Conservation (phyloP, 2,329 filamentous ascomycete species). For the Pleurostoma richardsiae region DNA sequence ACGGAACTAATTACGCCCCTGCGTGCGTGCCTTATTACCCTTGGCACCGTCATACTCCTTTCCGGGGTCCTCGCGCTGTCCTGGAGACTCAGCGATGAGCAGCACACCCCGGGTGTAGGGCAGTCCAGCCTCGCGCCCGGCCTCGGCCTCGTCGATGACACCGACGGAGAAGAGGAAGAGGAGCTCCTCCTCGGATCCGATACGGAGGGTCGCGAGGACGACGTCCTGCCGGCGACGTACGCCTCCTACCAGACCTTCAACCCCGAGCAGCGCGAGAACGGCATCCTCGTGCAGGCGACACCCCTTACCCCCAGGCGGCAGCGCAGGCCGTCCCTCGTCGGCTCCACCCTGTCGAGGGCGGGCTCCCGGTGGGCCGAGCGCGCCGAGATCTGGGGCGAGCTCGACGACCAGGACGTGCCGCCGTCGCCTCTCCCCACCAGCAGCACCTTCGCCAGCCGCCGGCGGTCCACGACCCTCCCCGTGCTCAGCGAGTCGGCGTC, state of each 20-base stretch:
- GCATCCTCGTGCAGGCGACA: constrained; percentile 21
- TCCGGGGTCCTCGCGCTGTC: constrained; percentile 86
- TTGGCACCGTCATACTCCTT: constrained; percentile 83
- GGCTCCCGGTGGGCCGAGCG: constrained; percentile 57
- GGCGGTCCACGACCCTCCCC: constrained; percentile 45
- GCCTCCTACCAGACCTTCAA: constrained; percentile 44
- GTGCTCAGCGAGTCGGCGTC: constrained; percentile 32
- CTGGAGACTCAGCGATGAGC: constrained; percentile 83
- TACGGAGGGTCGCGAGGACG: constrained; percentile 35
- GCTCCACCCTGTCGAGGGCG: constrained; percentile 19
- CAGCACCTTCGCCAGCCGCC: constrained; percentile 20
- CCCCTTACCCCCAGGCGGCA: constrained; percentile 26
- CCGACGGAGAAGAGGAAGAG: constrained; percentile 58
- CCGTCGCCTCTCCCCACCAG: constrained; percentile 25
- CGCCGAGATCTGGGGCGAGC: constrained; percentile 81
- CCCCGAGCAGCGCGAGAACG: constrained; percentile 26
- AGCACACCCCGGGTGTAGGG: constrained; percentile 53
- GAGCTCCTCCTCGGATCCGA: constrained; percentile 47
- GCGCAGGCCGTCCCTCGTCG: constrained; percentile 31
- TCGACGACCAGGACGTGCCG: constrained; percentile 65
- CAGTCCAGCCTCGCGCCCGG: constrained; percentile 75
- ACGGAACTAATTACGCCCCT: constrained; percentile 71
- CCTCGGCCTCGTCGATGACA: constrained; percentile 72
- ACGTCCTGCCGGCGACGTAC: constrained; percentile 23
- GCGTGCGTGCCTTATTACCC: constrained; percentile 73